A percentile compares a stretch with the other conserved stretches of the same genome.
Evolutionary conservation across 1,284 basidiomycete species (phyloP).

Genomic region (Caloboletus firmus): DNA sequence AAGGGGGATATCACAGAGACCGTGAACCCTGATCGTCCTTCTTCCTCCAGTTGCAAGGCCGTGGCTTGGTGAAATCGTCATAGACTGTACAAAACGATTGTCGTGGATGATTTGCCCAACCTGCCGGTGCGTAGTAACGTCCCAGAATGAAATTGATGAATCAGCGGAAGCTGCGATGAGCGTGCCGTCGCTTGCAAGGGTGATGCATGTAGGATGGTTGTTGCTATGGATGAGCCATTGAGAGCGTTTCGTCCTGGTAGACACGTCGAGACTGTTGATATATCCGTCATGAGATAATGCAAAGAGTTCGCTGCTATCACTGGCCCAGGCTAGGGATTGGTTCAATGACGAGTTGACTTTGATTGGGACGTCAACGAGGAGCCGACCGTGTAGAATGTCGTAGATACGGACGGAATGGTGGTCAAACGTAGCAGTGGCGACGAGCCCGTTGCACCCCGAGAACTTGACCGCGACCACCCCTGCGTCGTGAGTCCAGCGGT

Average conservation of each 20-base stretch:
- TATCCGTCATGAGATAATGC: neutral
- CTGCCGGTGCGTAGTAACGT: neutral
- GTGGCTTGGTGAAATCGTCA: neutral
- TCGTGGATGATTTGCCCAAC: neutral
- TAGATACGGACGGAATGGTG: neutral
- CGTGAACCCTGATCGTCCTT: neutral
- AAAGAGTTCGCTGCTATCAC: neutral
- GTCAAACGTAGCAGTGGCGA: conserved; percentile 3
- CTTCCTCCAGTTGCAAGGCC: neutral
- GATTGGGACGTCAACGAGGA: neutral
- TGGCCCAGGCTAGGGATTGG: neutral
- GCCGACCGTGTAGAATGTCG: neutral
- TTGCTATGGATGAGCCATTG: neutral
- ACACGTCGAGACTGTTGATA: neutral
- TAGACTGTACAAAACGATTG: neutral
- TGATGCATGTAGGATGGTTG: neutral
- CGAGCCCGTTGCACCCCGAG: too few relatives aligned
- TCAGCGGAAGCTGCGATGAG: neutral
- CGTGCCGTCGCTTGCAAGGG: neutral
- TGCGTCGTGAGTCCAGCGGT: too few relatives aligned
- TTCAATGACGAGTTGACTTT: neutral
- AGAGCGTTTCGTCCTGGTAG: neutral
- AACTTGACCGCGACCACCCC: too few relatives aligned
- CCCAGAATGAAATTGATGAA: neutral
- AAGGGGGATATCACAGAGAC: too few relatives aligned